Evolutionary conservation across 2,329 filamentous ascomycete genomes (phyloP).

Genomic region (Endocalyx cinctus): DNA sequence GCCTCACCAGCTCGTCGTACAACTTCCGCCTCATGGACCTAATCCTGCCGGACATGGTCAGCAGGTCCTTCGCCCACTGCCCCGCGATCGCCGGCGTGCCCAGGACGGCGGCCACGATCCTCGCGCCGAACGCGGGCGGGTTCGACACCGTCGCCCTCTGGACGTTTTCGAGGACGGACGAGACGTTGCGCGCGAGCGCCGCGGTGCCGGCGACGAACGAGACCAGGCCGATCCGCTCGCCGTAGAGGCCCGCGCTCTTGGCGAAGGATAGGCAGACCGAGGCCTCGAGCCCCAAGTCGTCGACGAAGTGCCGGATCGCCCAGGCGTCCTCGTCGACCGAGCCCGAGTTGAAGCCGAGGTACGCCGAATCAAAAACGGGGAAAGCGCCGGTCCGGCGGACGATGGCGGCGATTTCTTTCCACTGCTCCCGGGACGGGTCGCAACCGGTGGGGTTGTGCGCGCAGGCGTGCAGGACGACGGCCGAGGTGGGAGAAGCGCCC

Average conservation of each 20-base stretch:
- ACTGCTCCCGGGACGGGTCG: conserved; percentile 31
- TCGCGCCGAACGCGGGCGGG: conserved; percentile 30
- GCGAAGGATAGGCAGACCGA: conserved; percentile 57
- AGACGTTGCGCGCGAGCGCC: conserved; percentile 10
- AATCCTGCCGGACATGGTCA: conserved; percentile 33
- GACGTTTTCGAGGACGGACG: conserved; percentile 26
- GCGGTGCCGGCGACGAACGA: conserved; percentile 20
- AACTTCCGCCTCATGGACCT: conserved; percentile 29
- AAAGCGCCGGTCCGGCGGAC: conserved; percentile 19
- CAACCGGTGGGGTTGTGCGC: conserved; percentile 40
- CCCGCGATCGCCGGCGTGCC: conserved; percentile 18
- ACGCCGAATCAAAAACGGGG: conserved; percentile 29
- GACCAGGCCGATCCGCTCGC: conserved; percentile 30
- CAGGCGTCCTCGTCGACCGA: conserved; percentile 25
- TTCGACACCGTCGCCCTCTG: conserved; percentile 31
- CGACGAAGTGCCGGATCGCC: conserved; percentile 26
- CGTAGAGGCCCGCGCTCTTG: conserved; percentile 51
- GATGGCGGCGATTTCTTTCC: conserved; percentile 23
- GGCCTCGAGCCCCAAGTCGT: conserved; percentile 39
- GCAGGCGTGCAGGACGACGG: conserved; percentile 36
- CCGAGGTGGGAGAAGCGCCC: conserved; percentile 18
- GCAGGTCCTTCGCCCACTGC: conserved; percentile 31
- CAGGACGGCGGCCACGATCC: conserved; percentile 30
- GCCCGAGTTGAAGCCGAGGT: conserved; percentile 28
- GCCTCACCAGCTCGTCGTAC: conserved; percentile 25